phyloP scores from a whole-genome alignment of 192 early-diverging fungal genomes.

The Ambispora gerdemannii region DNA sequence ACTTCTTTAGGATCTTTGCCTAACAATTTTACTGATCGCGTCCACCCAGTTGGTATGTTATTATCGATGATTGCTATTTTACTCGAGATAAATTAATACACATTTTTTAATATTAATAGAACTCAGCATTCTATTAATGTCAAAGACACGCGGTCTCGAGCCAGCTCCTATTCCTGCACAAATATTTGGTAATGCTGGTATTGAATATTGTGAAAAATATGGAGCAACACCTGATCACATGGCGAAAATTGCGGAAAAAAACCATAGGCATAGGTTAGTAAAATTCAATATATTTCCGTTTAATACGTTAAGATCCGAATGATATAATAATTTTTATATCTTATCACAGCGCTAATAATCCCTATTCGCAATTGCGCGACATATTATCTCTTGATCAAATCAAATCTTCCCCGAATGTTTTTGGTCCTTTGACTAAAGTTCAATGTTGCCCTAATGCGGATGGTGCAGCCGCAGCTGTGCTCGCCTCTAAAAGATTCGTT shows the following conservation, averaged over 20 bases:
- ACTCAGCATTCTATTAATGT: conserved; percentile 54
- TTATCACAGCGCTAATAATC: conserved; percentile 51
- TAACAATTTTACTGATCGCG: conserved; percentile 54
- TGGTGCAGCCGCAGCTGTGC: conserved; percentile 61
- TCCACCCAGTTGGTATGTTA: conserved; percentile 54
- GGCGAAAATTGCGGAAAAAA: conserved; percentile 72
- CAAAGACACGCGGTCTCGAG: conserved; percentile 52
- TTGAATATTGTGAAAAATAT: conserved; percentile 66
- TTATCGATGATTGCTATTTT: not conserved
- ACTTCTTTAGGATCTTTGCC: conserved; percentile 42
- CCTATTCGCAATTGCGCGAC: conserved; percentile 69
- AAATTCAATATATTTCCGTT: not conserved
- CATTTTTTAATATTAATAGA: conserved; percentile 37
- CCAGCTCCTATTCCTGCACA: conserved; percentile 61
- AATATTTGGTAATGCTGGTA: conserved; percentile 71
- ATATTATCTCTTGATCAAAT: conserved; percentile 61
- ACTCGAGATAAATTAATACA: not conserved
- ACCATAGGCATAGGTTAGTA: conserved; percentile 57
- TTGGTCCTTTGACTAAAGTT: conserved; percentile 69
- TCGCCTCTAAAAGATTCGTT: conserved; percentile 69
- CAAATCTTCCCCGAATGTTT: conserved; percentile 56
- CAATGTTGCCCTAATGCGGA: conserved; percentile 78
- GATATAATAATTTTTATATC: not conserved
- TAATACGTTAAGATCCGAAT: not conserved
- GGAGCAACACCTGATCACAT: conserved; percentile 55